phyloP scores from a whole-genome alignment of 2,329 filamentous ascomycete species.

The Aspergillus nomiae region DNA sequence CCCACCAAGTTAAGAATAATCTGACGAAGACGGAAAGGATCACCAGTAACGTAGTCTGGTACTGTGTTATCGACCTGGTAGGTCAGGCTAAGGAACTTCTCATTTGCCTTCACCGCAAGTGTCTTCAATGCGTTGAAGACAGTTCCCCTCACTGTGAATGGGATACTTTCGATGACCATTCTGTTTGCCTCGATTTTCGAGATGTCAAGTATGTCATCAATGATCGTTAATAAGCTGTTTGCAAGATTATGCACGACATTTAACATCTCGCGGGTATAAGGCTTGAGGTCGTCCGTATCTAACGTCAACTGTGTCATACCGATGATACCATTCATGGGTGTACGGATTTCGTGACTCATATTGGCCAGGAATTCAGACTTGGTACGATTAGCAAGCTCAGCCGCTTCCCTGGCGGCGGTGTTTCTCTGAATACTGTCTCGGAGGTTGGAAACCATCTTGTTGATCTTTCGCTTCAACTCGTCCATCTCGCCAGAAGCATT shows the following conservation, averaged over 20 bases:
- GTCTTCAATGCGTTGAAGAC: conserved; percentile 98
- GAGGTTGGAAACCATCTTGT: conserved; percentile 96
- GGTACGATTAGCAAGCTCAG: conserved; percentile 94
- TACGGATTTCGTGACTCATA: conserved; percentile 98
- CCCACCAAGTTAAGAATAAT: conserved; percentile 97
- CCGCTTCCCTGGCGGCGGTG: conserved; percentile 90
- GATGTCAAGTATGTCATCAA: conserved; percentile 75
- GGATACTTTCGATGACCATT: conserved; percentile 98
- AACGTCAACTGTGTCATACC: conserved; percentile 97
- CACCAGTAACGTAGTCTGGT: conserved; percentile 91
- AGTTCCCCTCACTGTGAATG: conserved; percentile 88
- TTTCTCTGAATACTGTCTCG: conserved; percentile 96
- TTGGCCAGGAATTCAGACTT: conserved; percentile 98
- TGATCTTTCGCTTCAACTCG: conserved; percentile 98
- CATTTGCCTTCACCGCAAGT: conserved; percentile 93
- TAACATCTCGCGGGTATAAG: conserved; percentile 96
- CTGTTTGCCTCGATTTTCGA: conserved; percentile 87
- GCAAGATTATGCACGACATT: conserved; percentile 97
- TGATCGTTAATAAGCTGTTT: conserved; percentile 94
- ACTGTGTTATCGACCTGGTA: conserved; percentile 93
- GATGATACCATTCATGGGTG: conserved; percentile 96
- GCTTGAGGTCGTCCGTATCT: conserved; percentile 90
- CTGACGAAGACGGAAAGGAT: conserved; percentile 93
- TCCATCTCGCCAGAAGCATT: conserved; percentile 99
- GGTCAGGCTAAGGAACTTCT: conserved; percentile 88